A percentile compares a stretch with the other conserved stretches of the same genome.
These are phyloP conservation scores for Biancaea sappan DNA, from an alignment of 306 rosid genomes.

Conservation along the genomic window DNA sequence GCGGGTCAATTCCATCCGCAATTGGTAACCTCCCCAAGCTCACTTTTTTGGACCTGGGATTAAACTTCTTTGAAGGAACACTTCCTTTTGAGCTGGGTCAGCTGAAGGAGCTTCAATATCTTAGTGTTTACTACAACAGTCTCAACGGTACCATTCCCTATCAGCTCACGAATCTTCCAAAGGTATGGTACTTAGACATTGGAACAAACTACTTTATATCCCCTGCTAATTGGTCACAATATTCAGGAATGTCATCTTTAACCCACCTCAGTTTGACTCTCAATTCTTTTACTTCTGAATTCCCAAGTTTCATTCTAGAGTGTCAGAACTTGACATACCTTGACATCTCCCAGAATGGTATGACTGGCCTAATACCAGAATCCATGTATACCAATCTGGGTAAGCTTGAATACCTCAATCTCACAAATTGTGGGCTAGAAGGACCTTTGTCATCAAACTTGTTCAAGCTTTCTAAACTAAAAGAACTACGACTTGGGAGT, in stretches of 20 bases:
- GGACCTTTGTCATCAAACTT: slow-evolving; percentile 55
- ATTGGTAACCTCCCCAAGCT: slow-evolving; percentile 64
- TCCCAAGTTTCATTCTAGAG: slow-evolving; percentile 56
- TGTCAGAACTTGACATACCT: slow-evolving; percentile 60
- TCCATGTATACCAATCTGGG: slow-evolving; percentile 43
- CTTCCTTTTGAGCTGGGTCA: slow-evolving; percentile 53
- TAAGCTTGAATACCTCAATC: slow-evolving; percentile 61
- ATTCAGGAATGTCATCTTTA: slow-evolving; percentile 50
- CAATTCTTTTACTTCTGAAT: slow-evolving; percentile 28
- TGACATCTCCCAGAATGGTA: slow-evolving; percentile 47
- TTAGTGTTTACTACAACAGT: slow-evolving; percentile 44
- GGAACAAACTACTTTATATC: slow-evolving; percentile 49
- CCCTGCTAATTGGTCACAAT: slow-evolving; percentile 50
- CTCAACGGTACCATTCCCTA: slow-evolving; percentile 54
- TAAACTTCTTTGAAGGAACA: slow-evolving; percentile 40
- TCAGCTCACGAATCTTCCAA: slow-evolving; percentile 55
- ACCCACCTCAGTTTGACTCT: slow-evolving; percentile 41
- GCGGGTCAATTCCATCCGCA: slow-evolving; percentile 56
- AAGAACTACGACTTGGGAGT: slow-evolving; percentile 39
- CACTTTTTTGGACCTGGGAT: slow-evolving; percentile 52
- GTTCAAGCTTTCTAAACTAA: slow-evolving; percentile 60
- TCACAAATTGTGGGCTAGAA: slow-evolving; percentile 40
- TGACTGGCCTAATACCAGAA: slow-evolving; percentile 57
- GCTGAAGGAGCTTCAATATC: slow-evolving; percentile 55
- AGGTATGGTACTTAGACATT: slow-evolving; percentile 56